phyloP scores from a whole-genome alignment of 345 rosid species.

The Boechera stricta region DNA sequence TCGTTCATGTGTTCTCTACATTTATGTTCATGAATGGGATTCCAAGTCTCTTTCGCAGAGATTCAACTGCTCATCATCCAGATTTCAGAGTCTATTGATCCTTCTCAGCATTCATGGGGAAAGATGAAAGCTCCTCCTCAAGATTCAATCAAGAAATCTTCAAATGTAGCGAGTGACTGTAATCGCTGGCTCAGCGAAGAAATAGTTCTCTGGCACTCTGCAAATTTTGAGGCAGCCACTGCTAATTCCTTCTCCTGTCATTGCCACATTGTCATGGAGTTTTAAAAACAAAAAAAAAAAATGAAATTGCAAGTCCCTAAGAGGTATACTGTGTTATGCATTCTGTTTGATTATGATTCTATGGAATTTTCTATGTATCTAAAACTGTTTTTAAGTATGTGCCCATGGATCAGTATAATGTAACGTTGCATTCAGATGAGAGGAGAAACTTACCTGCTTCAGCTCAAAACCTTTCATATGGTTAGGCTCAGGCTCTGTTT shows the following conservation, averaged over 20 bases:
- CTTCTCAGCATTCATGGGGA: constrained; percentile 15
- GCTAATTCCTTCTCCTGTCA: constrained; percentile 76
- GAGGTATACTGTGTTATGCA: not conserved
- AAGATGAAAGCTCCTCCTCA: constrained; percentile 41
- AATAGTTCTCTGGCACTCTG: constrained; percentile 90
- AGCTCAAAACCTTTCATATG: constrained; percentile 50
- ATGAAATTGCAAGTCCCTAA: not conserved
- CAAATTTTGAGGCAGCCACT: constrained; percentile 66
- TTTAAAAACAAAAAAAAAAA: not conserved
- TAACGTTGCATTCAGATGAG: constrained; percentile 11
- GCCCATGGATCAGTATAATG: constrained; percentile 8
- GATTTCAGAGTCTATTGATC: constrained; percentile 1
- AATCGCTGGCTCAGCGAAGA: constrained; percentile 69
- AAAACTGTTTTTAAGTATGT: not conserved
- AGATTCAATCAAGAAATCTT: constrained; percentile 59
- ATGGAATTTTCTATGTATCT: not conserved
- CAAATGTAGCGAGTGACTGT: constrained; percentile 65
- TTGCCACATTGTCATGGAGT: constrained; percentile 32
- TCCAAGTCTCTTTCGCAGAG: constrained; percentile 21
- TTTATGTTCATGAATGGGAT: constrained; percentile 23
- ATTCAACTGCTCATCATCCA: constrained; percentile 29
- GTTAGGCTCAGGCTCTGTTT: constrained; percentile 47
- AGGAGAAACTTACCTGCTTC: constrained; percentile 62
- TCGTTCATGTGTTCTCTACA: constrained; percentile 4
- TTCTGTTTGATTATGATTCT: not conserved